phyloP scores from a whole-genome alignment of 495 filamentous ascomycete genomes.

The Daldinia loculata region DNA sequence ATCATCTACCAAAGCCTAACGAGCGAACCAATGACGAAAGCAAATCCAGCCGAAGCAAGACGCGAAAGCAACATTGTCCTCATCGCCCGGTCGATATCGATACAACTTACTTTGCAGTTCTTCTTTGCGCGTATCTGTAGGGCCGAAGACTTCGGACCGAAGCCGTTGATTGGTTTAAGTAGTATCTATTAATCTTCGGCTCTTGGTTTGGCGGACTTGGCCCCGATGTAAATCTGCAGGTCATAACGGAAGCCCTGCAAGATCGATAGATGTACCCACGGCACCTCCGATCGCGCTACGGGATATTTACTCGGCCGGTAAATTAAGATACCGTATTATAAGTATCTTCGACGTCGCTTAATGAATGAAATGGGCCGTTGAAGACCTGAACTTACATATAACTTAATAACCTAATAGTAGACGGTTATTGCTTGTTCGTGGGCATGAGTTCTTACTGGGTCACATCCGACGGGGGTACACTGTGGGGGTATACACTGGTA shows the following conservation, averaged over 20 bases:
- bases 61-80: constrained; percentile 1
- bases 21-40: not conserved
- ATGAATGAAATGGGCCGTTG: not conserved
- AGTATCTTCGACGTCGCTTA: not conserved
- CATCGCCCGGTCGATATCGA: not conserved
- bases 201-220: constrained; percentile 19
- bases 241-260: constrained; percentile 11
- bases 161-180: constrained; percentile 1
- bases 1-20: not conserved
- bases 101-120: not conserved
- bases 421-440: not conserved
- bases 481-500: not conserved
- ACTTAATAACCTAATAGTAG: not conserved
- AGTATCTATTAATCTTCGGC: not conserved
- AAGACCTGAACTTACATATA: not conserved
- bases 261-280: constrained; percentile 12
- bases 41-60: constrained; percentile 7
- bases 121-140: constrained; percentile 12
- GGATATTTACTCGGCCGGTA: not conserved
- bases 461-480: not conserved
- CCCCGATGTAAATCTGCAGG: constrained; percentile 19
- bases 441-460: not conserved
- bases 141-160: constrained; percentile 39
- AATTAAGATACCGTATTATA: not conserved
- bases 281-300: not conserved